Conservation (phyloP, 2,329 filamentous ascomycete species). For the Mariannaea elegans region DNA sequence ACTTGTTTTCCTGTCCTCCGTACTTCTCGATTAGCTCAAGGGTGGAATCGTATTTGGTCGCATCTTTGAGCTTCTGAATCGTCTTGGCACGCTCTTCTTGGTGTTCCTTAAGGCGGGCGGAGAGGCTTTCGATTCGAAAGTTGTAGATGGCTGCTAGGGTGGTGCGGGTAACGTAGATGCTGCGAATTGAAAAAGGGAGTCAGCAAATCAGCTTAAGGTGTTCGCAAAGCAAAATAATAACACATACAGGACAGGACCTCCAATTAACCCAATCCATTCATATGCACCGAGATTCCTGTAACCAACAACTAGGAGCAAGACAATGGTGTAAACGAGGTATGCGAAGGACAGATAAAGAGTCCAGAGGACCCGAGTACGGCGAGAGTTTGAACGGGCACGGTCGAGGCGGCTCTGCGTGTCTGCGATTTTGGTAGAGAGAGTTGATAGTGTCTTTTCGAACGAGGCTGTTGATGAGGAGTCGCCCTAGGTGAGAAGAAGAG, state of each 20-base stretch:
- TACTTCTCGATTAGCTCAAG: conserved; percentile 95
- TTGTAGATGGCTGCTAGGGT: conserved; percentile 77
- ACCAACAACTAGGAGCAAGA: conserved; percentile 85
- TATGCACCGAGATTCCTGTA: conserved; percentile 78
- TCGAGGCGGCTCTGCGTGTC: conserved; percentile 79
- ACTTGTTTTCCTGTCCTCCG: conserved; percentile 70
- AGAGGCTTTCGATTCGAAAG: conserved; percentile 78
- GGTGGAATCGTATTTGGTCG: conserved; percentile 96
- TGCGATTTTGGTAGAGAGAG: conserved; percentile 83
- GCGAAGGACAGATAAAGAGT: conserved; percentile 91
- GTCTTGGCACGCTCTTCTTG: conserved; percentile 84
- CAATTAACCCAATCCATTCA: conserved; percentile 82
- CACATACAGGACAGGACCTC: conserved; percentile 78
- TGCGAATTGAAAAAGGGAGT: conserved; percentile 46
- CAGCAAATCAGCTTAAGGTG: conserved; percentile 18
- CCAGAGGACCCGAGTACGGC: conserved; percentile 84
- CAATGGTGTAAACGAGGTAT: conserved; percentile 86
- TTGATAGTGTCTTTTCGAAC: conserved; percentile 90
- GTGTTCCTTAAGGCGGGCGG: conserved; percentile 75
- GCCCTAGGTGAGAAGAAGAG: conserved; percentile 60
- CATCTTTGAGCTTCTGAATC: conserved; percentile 92
- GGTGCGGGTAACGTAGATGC: conserved; percentile 81
- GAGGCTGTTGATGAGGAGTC: conserved; percentile 84
- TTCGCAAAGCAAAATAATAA: not conserved
- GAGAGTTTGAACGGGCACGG: conserved; percentile 72